phyloP scores from a whole-genome alignment of 2,329 filamentous ascomycete genomes.

The Bipolaris sorokiniana region DNA sequence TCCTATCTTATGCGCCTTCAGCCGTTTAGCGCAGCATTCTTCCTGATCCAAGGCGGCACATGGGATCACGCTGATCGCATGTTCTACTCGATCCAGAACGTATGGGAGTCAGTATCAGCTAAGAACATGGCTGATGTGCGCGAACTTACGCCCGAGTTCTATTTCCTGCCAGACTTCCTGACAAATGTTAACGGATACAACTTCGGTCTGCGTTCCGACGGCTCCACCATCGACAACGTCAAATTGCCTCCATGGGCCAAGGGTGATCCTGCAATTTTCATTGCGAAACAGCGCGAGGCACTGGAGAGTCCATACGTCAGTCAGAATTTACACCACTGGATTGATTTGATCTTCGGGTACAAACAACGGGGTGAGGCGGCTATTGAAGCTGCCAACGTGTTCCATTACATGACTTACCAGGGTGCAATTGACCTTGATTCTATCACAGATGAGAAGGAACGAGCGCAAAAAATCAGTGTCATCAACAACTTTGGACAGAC shows the following conservation, averaged over 20 bases:
- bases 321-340: conserved; percentile 89
- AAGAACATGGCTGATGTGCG: conserved; percentile 94
- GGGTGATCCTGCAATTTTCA: conserved; percentile 92
- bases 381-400: conserved; percentile 90
- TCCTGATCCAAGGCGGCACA: conserved; percentile 90
- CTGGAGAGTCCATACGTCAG: conserved; percentile 93
- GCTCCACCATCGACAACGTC: conserved; percentile 81
- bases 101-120: conserved; percentile 87
- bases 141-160: conserved; percentile 96
- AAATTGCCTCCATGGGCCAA: conserved; percentile 95
- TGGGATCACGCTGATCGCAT: conserved; percentile 96
- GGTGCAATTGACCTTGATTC: conserved; percentile 91
- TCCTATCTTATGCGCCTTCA: conserved; percentile 95
- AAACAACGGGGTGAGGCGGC: conserved; percentile 95
- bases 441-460: conserved; percentile 86
- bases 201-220: conserved; percentile 85
- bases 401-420: conserved; percentile 93
- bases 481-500: conserved; percentile 99
- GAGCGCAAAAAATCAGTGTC: conserved; percentile 87
- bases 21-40: conserved; percentile 94
- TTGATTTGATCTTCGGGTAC: conserved; percentile 90
- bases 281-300: conserved; percentile 93
- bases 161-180: conserved; percentile 92
- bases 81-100: conserved; percentile 89
- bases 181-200: conserved; percentile 95